phyloP scores from a whole-genome alignment of 805 yeast genomes.

The Saccharomycopsis babjevae region DNA sequence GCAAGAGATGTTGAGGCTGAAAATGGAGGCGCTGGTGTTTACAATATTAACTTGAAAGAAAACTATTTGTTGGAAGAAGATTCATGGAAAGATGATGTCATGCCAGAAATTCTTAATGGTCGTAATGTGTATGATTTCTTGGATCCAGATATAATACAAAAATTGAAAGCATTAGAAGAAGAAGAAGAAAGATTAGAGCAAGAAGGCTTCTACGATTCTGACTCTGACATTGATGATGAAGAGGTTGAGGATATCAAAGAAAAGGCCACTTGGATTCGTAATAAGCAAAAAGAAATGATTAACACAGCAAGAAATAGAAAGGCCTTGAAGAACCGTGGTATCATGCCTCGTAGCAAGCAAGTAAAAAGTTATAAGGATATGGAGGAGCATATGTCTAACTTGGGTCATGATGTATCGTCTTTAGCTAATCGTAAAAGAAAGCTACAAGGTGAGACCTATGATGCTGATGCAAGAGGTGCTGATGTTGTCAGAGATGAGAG shows the following conservation, averaged over 20 bases:
- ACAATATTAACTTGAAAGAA: constrained; percentile 85
- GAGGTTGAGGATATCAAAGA: constrained; percentile 60
- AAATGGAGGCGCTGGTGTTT: constrained; percentile 99
- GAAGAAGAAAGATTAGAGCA: constrained; percentile 91
- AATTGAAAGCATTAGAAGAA: constrained; percentile 89
- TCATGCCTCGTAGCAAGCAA: constrained; percentile 84
- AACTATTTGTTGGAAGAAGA: constrained; percentile 88
- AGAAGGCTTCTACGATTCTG: constrained; percentile 94
- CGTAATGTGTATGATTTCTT: constrained; percentile 94
- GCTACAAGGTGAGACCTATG: constrained; percentile 29
- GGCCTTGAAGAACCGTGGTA: constrained; percentile 74
- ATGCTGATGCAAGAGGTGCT: constrained; percentile 47
- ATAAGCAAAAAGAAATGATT: constrained; percentile 89
- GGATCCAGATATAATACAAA: constrained; percentile 90
- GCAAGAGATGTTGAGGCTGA: constrained; percentile 87
- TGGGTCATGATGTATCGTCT: constrained; percentile 78
- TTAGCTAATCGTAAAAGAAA: constrained; percentile 43
- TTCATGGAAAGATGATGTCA: constrained; percentile 93
- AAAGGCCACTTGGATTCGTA: constrained; percentile 92
- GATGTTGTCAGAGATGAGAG: constrained; percentile 63
- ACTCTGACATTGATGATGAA: constrained; percentile 59
- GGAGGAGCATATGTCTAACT: constrained; percentile 81
- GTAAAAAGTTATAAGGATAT: constrained; percentile 64
- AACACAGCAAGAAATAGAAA: constrained; percentile 80
- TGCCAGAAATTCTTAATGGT: constrained; percentile 96